Conservation (phyloP, 352 stramenopile genomes). For the Phytophthora niederhauseri region DNA sequence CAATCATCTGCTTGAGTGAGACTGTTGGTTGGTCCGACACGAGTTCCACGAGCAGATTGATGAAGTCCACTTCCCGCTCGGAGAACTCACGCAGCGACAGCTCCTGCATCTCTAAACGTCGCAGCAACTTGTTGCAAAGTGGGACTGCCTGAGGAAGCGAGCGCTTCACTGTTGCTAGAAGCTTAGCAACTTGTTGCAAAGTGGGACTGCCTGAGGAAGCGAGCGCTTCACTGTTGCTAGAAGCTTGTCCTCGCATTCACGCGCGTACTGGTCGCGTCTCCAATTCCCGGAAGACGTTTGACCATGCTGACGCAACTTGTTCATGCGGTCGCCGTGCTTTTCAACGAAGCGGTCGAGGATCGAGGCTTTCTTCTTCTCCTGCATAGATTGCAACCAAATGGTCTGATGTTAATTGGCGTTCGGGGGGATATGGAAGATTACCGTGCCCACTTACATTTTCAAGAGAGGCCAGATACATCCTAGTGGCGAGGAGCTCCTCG, state of each 20-base stretch:
- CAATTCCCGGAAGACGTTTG: slow-evolving; percentile 29
- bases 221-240: slow-evolving; percentile 61
- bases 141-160: slow-evolving; percentile 71
- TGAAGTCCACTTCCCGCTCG: slow-evolving; percentile 81
- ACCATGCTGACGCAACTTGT: slow-evolving; percentile 36
- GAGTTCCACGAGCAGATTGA: slow-evolving; percentile 79
- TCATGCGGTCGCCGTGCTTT: slow-evolving; percentile 82
- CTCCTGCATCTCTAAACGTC: slow-evolving; percentile 75
- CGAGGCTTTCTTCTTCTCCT: slow-evolving; percentile 76
- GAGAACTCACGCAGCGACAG: slow-evolving; percentile 73
- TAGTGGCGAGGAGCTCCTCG: slow-evolving; percentile 67
- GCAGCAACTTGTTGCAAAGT: slow-evolving; percentile 70
- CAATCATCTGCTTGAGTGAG: slow-evolving; percentile 73
- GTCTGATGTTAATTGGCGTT: background rate
- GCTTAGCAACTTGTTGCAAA: slow-evolving; percentile 77
- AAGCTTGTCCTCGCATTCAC: slow-evolving; percentile 64
- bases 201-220: slow-evolving; percentile 67
- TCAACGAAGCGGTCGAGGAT: slow-evolving; percentile 82
- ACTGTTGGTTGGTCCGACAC: slow-evolving; percentile 72
- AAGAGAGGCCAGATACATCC: slow-evolving; percentile 74
- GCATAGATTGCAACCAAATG: background rate
- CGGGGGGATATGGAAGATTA: background rate
- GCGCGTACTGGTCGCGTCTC: slow-evolving; percentile 45
- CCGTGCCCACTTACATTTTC: slow-evolving; percentile 43
- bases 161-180: slow-evolving; percentile 61